Conservation (phyloP, 805 yeast genomes). For the Brettanomyces nanus region DNA sequence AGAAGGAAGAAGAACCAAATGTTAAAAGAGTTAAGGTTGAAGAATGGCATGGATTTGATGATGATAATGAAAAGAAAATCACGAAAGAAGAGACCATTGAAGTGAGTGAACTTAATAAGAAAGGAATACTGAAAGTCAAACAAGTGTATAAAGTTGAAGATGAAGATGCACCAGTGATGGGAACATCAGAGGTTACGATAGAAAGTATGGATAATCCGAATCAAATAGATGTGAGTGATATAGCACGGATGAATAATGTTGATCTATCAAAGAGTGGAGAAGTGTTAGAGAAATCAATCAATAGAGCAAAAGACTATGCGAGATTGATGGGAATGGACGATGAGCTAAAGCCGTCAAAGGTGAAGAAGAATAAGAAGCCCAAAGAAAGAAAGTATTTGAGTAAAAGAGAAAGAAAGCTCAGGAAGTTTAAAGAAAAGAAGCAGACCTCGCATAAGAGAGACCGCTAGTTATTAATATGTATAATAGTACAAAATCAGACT, state of each 20-base stretch:
- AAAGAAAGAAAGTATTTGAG: slow-evolving; percentile 59
- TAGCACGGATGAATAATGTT: slow-evolving; percentile 63
- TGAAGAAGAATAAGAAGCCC: slow-evolving; percentile 66
- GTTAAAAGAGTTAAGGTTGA: slow-evolving; percentile 10
- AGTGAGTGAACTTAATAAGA: slow-evolving; percentile 11
- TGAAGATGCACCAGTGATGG: slow-evolving; percentile 33
- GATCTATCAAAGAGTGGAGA: slow-evolving; percentile 59
- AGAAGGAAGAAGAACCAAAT: slow-evolving; percentile 10
- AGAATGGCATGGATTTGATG: slow-evolving; percentile 37
- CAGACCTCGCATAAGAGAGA: slow-evolving; percentile 18
- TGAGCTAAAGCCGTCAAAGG: slow-evolving; percentile 32
- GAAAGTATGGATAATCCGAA: slow-evolving; percentile 47
- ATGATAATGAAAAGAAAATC: too few relatives aligned
- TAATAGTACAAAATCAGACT: neutral
- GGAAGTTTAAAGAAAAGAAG: slow-evolving; percentile 37
- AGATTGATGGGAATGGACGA: slow-evolving; percentile 49
- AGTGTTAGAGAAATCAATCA: slow-evolving; percentile 64
- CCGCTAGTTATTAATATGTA: neutral
- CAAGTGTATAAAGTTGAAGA: slow-evolving; percentile 32
- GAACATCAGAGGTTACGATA: slow-evolving; percentile 43
- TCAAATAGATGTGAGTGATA: slow-evolving; percentile 25
- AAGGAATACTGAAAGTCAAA: slow-evolving; percentile 40
- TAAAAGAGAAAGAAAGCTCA: slow-evolving; percentile 63
- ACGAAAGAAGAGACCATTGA: slow-evolving; percentile 11
- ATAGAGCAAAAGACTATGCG: slow-evolving; percentile 80